phyloP scores from a whole-genome alignment of 148 eudicot genomes.

The Diospyros kaki region DNA sequence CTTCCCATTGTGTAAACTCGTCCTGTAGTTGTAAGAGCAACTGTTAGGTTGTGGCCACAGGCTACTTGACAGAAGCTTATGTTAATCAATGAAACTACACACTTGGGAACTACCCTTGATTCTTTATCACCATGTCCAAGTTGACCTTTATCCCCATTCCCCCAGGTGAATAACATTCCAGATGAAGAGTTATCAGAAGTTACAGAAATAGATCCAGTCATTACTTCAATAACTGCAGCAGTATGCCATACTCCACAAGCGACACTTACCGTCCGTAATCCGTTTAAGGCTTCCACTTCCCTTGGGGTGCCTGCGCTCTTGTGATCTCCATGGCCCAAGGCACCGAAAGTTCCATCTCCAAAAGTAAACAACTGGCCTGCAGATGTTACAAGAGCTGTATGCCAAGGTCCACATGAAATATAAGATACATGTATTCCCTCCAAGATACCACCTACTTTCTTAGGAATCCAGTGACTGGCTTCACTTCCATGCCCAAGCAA shows the following conservation, averaged over 20 bases:
- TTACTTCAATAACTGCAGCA: slow-evolving; percentile 70
- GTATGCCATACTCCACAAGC: slow-evolving; percentile 98
- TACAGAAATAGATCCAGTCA: slow-evolving; percentile 20
- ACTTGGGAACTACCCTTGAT: slow-evolving; percentile 51
- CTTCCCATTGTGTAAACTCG: slow-evolving; percentile 74
- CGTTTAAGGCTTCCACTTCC: slow-evolving; percentile 69
- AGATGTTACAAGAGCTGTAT: slow-evolving; percentile 71
- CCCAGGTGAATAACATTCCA: slow-evolving; percentile 88
- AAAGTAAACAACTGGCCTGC: slow-evolving; percentile 74
- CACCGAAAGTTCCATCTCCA: slow-evolving; percentile 97
- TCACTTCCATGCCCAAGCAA: slow-evolving; percentile 76
- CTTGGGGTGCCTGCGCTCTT: slow-evolving; percentile 47
- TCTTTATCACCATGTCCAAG: slow-evolving; percentile 82
- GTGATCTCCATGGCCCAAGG: slow-evolving; percentile 80
- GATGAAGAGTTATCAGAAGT: slow-evolving; percentile 28
- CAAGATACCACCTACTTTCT: slow-evolving; percentile 54
- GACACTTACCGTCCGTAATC: slow-evolving; percentile 45
- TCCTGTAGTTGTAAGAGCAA: slow-evolving; percentile 62
- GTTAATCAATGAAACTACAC: slow-evolving; percentile 39
- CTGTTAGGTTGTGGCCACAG: slow-evolving; percentile 65
- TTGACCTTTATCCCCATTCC: slow-evolving; percentile 78
- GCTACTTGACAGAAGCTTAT: slow-evolving; percentile 54
- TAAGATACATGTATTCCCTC: slow-evolving; percentile 60
- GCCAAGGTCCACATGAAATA: slow-evolving; percentile 96
- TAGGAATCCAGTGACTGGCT: slow-evolving; percentile 74